phyloP scores from a whole-genome alignment of 1,284 basidiomycete species.

The Moniliella sp. region DNA sequence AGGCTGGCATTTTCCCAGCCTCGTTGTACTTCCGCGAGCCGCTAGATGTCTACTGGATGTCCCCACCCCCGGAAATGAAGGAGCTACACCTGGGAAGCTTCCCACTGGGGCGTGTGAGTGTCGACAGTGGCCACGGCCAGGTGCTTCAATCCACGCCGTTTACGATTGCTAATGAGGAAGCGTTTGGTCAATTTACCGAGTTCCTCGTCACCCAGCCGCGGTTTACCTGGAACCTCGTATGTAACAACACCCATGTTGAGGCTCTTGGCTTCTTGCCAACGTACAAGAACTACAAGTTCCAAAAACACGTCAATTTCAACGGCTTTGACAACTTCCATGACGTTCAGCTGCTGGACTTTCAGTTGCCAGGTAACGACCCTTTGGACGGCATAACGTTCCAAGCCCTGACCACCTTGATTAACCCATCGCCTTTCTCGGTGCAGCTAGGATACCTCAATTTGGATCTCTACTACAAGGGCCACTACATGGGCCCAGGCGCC shows the following conservation, averaged over 20 bases:
- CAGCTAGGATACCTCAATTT: conserved; percentile 50
- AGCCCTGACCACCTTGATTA: conserved; percentile 44
- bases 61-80: conserved; percentile 15
- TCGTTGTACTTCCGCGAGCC: conserved; percentile 31
- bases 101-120: conserved; percentile 20
- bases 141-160: conserved; percentile 34
- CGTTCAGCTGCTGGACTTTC: conserved; percentile 45
- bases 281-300: conserved; percentile 16
- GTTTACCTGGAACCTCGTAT: conserved; percentile 51
- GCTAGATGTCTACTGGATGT: conserved; percentile 30
- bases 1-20: conserved; percentile 35
- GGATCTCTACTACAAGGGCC: conserved; percentile 44
- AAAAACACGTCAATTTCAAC: conserved; percentile 32
- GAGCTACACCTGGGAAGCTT: conserved; percentile 30
- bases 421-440: conserved; percentile 53
- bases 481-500: conserved; percentile 44
- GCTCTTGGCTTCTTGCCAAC: conserved; percentile 39
- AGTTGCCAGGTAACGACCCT: conserved; percentile 51
- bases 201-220: conserved; percentile 46
- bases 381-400: conserved; percentile 49
- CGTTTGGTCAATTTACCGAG: conserved; percentile 29
- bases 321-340: conserved; percentile 51
- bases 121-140: conserved; percentile 30
- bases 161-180: conserved; percentile 23
- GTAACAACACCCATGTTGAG: conserved; percentile 44